Base-by-base conservation (phyloP, 768 basidiomycete genomes). In the Mycena olivaceomarginata region DNA sequence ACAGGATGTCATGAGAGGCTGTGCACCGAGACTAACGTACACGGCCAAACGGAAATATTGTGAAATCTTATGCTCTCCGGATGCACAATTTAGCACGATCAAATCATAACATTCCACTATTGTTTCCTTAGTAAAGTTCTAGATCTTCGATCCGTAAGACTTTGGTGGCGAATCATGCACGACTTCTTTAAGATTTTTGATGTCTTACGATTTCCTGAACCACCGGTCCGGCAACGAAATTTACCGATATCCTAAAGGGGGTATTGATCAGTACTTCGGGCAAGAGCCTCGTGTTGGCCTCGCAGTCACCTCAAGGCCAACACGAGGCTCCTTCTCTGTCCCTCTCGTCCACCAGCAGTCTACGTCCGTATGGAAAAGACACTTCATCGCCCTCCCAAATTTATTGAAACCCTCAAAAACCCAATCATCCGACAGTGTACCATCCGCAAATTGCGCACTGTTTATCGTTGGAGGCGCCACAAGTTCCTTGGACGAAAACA, bases 381-480 rank as follows among this genome's bases (percentile, higher is more conserved):
- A 56, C n/a, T n/a, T 56, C 53, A 22, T 22, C n/a, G 53, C 53
- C 7, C 53, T 56, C 53, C n/a, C 53, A 56, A 56, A 13, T 48
- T 48, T 56, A 56, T 56, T 56, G 53, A n/a, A 56, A 56, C n/a
- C 53, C 53, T 56, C 53, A 56, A 56, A 48, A 56, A 56, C 53
- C 53, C 53, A 56, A 56, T 56, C 22, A 56, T 56, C 53, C 53
- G 53, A 22, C n/a, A 56, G 20, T 56, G n/a, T 56, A 22, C 20
- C 53, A 56, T 56, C 15, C 53, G 53, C n/a, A 56, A 56, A 22
- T 56, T 56, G n/a, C 53, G 53, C n/a, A 22, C 53, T 22, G 53
- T 56, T 56, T 56, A 56, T 56, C 22, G 25, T 9, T 13, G 57
- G 25, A 59, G 57, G 13, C 57, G 57, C 13, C 57, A 59, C 57